A percentile compares a stretch with the other conserved stretches of the same genome.
Evolutionary conservation across 1,284 basidiomycete species (phyloP).

Genomic region (Erythrobasidium hasegawianum): DNA sequence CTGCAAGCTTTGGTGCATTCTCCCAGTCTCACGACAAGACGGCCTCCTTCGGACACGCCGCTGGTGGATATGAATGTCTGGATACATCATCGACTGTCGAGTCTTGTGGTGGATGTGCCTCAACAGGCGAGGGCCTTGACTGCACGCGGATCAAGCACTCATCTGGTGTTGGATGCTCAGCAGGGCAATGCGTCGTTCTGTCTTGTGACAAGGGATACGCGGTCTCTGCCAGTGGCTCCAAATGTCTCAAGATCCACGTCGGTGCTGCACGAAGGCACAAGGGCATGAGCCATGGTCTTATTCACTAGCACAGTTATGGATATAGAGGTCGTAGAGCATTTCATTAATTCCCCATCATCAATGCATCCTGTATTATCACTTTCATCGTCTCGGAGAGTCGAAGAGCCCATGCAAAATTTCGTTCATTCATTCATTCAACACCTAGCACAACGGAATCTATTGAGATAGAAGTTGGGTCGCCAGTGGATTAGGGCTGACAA

Average conservation of each 20-base stretch:
- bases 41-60: conserved; percentile 29
- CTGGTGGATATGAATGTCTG: conserved; percentile 50
- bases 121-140: conserved; percentile 62
- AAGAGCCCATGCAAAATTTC: too few species aligned
- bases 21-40: conserved; percentile 25
- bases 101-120: conserved; percentile 67
- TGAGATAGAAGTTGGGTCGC: too few species aligned
- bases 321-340: too few species aligned
- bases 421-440: too few species aligned
- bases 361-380: too few species aligned
- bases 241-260: background rate
- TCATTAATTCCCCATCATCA: too few species aligned
- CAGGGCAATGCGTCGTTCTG: conserved; percentile 44
- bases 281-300: background rate
- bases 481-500: too few species aligned
- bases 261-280: background rate
- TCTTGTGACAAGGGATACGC: conserved; percentile 46
- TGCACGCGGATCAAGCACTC: conserved; percentile 64
- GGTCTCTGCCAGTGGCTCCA: background rate
- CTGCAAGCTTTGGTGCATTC: conserved; percentile 35
- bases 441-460: too few species aligned
- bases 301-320: background rate
- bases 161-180: conserved; percentile 62
- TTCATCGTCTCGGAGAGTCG: too few species aligned
- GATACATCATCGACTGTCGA: conserved; percentile 50